phyloP scores from a whole-genome alignment of 2,329 filamentous ascomycete species.

The Fusarium udum region DNA sequence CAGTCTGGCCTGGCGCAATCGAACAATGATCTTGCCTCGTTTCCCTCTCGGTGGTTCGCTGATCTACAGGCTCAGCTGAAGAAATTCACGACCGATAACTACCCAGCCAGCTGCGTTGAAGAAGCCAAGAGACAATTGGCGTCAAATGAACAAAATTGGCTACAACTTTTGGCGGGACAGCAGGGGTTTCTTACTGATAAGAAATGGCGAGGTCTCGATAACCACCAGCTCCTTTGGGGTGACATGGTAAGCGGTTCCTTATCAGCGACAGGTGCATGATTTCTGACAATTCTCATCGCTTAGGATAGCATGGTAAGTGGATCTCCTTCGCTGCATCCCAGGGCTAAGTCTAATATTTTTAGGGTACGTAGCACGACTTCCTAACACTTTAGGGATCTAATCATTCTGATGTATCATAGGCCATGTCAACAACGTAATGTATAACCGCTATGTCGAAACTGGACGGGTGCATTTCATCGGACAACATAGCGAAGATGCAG shows the following conservation, averaged over 20 bases:
- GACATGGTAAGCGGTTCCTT: constrained; percentile 20
- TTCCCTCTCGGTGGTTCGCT: constrained; percentile 25
- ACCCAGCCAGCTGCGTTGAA: not conserved
- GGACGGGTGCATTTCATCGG: constrained; percentile 15
- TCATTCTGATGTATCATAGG: not conserved
- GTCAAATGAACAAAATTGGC: not conserved
- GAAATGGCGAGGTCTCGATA: constrained; percentile 21
- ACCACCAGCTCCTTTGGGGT: constrained; percentile 26
- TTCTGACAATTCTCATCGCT: not conserved
- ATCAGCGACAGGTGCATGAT: too few species aligned
- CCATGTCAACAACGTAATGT: constrained; percentile 33
- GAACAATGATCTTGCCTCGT: not conserved
- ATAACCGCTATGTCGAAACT: constrained; percentile 33
- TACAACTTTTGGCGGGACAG: constrained; percentile 17
- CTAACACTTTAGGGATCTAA: rapidly evolving
- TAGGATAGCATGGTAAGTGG: constrained; percentile 30
- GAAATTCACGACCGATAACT: not conserved
- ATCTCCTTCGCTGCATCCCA: rapidly evolving
- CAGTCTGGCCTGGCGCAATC: not conserved
- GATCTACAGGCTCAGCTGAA: constrained; percentile 14
- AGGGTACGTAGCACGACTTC: not conserved
- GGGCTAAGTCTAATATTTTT: not conserved
- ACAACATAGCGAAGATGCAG: constrained; percentile 14
- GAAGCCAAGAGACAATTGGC: not conserved
- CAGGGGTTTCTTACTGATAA: constrained; percentile 19